These are phyloP conservation scores for Bothriochloa decipiens DNA, from an alignment of 176 grass and related monocot species.

Conservation along the genomic window DNA sequence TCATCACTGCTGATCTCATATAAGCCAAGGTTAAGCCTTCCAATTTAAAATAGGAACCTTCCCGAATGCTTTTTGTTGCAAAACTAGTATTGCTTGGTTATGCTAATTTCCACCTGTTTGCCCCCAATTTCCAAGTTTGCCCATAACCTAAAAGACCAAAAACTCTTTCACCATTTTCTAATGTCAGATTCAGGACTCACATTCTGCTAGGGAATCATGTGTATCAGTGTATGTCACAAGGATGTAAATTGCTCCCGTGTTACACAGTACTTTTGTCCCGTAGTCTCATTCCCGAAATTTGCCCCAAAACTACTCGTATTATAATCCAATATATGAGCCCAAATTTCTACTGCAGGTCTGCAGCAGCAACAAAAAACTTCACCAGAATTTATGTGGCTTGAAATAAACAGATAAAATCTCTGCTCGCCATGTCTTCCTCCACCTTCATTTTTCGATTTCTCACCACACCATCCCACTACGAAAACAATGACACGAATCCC, in stretches of 20 bases:
- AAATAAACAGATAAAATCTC: slow-evolving; percentile 22
- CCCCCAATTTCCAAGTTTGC: neutral
- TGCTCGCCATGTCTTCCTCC: neutral
- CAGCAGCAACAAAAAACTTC: neutral
- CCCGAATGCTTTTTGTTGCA: neutral
- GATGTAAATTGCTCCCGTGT: neutral
- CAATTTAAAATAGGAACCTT: too few species aligned
- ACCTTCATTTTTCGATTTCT: neutral
- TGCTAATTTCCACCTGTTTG: neutral
- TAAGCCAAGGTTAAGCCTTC: neutral
- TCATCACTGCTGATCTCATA: neutral
- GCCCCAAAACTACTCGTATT: neutral
- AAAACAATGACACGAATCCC: neutral
- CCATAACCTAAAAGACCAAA: neutral
- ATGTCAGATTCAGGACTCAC: neutral
- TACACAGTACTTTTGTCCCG: neutral
- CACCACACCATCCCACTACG: neutral
- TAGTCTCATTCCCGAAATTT: neutral
- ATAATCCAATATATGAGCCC: too few species aligned
- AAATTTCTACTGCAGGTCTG: too few species aligned
- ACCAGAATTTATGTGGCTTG: neutral
- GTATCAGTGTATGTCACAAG: too few species aligned
- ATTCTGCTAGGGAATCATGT: neutral
- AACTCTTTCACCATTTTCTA: too few species aligned
- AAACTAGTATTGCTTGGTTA: neutral